Conservation (phyloP, 352 stramenopile genomes). For the Paralagenidium karlingii region DNA sequence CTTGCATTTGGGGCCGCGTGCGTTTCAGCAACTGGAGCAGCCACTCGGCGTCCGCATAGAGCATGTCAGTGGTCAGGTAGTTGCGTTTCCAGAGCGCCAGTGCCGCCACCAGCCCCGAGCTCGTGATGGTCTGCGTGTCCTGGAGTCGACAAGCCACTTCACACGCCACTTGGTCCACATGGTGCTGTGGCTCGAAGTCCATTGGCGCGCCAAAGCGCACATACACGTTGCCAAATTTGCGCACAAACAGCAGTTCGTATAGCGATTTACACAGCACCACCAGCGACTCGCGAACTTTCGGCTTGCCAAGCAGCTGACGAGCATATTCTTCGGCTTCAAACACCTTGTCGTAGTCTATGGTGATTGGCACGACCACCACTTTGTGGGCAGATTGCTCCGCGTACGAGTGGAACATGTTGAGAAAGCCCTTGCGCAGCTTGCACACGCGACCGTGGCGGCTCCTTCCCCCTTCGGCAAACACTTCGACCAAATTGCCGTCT, state of each 20-base stretch:
- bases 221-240: constrained; percentile 64
- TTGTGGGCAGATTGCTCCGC: constrained; percentile 10
- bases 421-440: constrained; percentile 56
- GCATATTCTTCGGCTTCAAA: constrained; percentile 82
- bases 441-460: constrained; percentile 68
- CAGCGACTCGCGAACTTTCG: constrained; percentile 76
- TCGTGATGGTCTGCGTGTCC: constrained; percentile 55
- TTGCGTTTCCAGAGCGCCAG: constrained; percentile 68
- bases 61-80: constrained; percentile 45
- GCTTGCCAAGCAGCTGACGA: constrained; percentile 74
- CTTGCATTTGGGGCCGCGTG: constrained; percentile 15
- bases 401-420: constrained; percentile 62
- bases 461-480: constrained; percentile 82
- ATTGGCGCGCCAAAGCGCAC: constrained; percentile 71
- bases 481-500: constrained; percentile 75
- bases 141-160: constrained; percentile 64
- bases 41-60: constrained; percentile 36
- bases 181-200: constrained; percentile 28
- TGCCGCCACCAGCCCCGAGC: constrained; percentile 52
- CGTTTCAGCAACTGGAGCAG: constrained; percentile 31
- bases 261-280: constrained; percentile 58
- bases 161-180: constrained; percentile 28
- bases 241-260: constrained; percentile 53
- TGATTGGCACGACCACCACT: constrained; percentile 73
- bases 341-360: constrained; percentile 83